Conservation (phyloP, 495 filamentous ascomycete genomes). For the Cryomyces antarcticus region DNA sequence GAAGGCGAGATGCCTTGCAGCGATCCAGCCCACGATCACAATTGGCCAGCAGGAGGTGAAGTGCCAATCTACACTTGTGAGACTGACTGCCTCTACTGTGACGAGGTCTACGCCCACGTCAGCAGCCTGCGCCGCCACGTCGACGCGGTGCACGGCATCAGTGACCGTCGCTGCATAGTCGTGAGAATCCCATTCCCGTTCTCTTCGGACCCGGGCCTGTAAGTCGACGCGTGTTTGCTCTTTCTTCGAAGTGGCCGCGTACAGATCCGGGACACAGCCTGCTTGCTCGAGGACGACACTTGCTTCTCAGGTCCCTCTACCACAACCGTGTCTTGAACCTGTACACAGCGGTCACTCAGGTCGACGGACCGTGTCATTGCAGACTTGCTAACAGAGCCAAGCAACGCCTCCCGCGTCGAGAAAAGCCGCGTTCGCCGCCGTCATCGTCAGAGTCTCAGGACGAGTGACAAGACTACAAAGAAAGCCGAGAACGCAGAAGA, state of each 20-base stretch:
- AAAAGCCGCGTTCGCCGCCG: no score
- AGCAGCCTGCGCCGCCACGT: not conserved
- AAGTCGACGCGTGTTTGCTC: not conserved
- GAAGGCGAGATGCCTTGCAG: conserved; percentile 1
- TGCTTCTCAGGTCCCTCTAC: no score
- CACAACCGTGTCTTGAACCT: no score
- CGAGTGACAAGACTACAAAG: no score
- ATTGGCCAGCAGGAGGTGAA: conserved; percentile 1
- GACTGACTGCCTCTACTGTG: conserved; percentile 3
- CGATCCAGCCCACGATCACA: not conserved
- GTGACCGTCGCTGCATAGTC: not conserved
- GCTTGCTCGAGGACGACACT: not conserved
- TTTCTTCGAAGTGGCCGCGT: not conserved
- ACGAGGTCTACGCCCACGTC: not conserved
- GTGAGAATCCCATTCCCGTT: not conserved
- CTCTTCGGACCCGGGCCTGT: not conserved
- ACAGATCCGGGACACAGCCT: not conserved
- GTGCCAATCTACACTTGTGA: conserved; percentile 3
- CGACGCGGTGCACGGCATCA: not conserved
- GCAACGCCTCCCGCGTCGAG: no score
- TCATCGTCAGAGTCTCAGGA: no score
- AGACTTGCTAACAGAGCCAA: no score
- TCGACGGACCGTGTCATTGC: no score
- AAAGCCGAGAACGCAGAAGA: no score
- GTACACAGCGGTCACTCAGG: no score